Base-by-base conservation (phyloP, 345 rosid genomes). In the Stellera chamaejasme region DNA sequence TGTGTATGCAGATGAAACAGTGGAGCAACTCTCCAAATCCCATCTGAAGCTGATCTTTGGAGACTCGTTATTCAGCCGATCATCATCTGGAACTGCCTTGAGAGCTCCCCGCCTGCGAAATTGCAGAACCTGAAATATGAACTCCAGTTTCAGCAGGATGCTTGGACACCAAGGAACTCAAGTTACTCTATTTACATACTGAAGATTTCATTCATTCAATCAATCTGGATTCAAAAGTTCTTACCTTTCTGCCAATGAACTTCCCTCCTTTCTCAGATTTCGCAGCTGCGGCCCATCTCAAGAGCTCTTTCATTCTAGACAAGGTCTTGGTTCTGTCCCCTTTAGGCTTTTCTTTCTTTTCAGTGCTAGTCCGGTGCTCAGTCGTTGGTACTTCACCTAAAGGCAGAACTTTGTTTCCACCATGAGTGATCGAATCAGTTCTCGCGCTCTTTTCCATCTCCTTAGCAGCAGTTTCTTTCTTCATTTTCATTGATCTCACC, bases 261-360 rank as follows among this genome's bases (percentile, higher is more conserved):
- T 85, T 85, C 42, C 56, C 78, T 28, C 76, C 88, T 68, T 79
- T 92, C 8, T 82, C 78, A 4, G 89, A 70, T 82, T 82, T 84
- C 8, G 91, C 67, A 50, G 87, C 77, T 0, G 87, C 85, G 43
- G 89, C 93, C 95, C 98, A 82, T 73, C 76, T 79, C 50, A 86
- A 44, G 15, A 88, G 78, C 68, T 84, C 93, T 70, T 86, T 88
- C 89, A 88, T 84, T 55, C 77, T 84, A 13, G 81, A 84, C 50
- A 92, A 62, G 69, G 80, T 62, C 67, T 68, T 85, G 23, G 70
- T 72, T 56, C 76, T 80, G 23, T 81, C 80, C 25, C 69, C 72
- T 69, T 75, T 82, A 4, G 54, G 23, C 59, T 67, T 82, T 5
- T 73, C 79, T 61, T 73, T 63, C 55, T 55, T 76, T 27, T 62